phyloP scores from a whole-genome alignment of 371 early-diverging fungal species.

The Catenaria anguillulae region DNA sequence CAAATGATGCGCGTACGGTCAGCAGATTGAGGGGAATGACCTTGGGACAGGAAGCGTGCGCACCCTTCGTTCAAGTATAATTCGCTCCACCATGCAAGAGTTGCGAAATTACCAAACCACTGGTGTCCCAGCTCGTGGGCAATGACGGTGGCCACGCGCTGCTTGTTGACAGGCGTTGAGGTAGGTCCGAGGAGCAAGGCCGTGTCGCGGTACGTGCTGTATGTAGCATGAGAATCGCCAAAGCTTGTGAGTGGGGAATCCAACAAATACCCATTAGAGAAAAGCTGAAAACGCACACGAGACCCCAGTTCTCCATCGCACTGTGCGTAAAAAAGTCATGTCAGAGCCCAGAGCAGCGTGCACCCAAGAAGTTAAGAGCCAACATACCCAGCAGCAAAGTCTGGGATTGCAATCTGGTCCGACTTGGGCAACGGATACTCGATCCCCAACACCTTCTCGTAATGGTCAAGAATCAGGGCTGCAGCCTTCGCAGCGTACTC shows the following conservation, averaged over 20 bases:
- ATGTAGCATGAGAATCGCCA: no score
- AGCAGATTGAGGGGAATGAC: no score
- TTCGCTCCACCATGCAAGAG: constrained; percentile 78
- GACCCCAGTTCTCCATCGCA: neutral
- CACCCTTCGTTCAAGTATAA: constrained; percentile 97
- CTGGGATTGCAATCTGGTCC: constrained; percentile 80
- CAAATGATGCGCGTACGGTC: no score
- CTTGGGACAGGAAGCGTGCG: no score
- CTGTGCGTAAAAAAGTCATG: no score
- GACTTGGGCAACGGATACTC: constrained; percentile 78
- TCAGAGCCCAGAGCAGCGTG: no score
- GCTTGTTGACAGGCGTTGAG: constrained; percentile 46
- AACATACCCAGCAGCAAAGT: constrained; percentile 73
- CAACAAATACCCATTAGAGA: no score
- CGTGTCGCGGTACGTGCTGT: constrained; percentile 73
- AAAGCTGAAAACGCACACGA: no score
- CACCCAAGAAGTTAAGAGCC: no score
- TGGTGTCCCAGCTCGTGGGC: constrained; percentile 93
- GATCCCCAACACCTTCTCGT: constrained; percentile 50
- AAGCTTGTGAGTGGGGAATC: no score
- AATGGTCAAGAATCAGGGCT: constrained; percentile 53
- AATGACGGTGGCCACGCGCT: constrained; percentile 66
- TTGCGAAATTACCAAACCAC: constrained; percentile 97
- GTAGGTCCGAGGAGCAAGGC: constrained; percentile 53
- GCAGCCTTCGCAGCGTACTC: constrained; percentile 63